Conservation (phyloP, 129 eudicot genomes). For the Cynara cardunculus region DNA sequence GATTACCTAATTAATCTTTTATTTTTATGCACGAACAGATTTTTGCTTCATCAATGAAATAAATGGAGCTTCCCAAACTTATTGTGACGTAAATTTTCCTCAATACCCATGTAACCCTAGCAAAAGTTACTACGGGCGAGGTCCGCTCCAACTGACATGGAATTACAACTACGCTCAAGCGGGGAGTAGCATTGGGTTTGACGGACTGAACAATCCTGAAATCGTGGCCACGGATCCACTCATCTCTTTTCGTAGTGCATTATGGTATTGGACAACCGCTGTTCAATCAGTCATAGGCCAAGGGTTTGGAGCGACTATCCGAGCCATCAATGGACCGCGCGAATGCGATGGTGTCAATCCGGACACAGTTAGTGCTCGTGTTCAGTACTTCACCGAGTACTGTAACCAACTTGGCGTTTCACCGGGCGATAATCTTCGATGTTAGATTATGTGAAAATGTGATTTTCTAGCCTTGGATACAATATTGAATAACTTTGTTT, state of each 20-base stretch:
- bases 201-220: slow-evolving; percentile 25
- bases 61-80: slow-evolving; percentile 21
- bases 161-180: too few relatives aligned
- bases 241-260: slow-evolving; percentile 23
- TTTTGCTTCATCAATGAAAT: slow-evolving; percentile 28
- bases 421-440: slow-evolving; percentile 23
- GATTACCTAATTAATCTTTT: too few relatives aligned
- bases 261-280: slow-evolving; percentile 27
- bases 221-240: slow-evolving; percentile 20
- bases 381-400: slow-evolving; percentile 22
- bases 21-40: not conserved
- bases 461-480: not conserved
- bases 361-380: slow-evolving; percentile 13
- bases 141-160: too few relatives aligned
- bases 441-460: slow-evolving; percentile 6
- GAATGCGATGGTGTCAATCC: slow-evolving; percentile 26
- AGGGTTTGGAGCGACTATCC: slow-evolving; percentile 27
- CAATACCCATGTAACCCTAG: slow-evolving; percentile 16
- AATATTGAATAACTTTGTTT: not conserved
- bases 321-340: slow-evolving; percentile 16
- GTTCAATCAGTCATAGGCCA: slow-evolving; percentile 27
- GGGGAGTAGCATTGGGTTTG: too few relatives aligned
- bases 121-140: too few relatives aligned
- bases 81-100: slow-evolving; percentile 14
- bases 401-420: slow-evolving; percentile 29